A percentile compares a stretch with the other conserved stretches of the same genome.
These are phyloP conservation scores for Alisma plantagoaquatica DNA, from an alignment of 106 monocot genomes.

Conservation along the genomic window DNA sequence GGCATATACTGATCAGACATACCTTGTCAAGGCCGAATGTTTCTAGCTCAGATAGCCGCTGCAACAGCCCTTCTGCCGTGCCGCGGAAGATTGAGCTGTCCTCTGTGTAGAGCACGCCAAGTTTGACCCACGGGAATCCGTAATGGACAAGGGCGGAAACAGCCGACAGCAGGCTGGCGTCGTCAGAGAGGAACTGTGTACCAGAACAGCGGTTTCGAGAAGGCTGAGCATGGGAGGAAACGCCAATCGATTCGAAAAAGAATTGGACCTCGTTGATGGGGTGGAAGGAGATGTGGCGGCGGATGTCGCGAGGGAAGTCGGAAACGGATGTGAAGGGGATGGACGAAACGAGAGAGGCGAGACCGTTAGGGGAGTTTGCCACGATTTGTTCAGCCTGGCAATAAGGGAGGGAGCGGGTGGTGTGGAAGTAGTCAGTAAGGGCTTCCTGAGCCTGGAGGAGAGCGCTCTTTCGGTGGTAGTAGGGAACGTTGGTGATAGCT, in stretches of 20 bases:
- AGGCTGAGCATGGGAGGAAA: background rate
- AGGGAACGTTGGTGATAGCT: constrained; percentile 22
- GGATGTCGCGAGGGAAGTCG: constrained; percentile 33
- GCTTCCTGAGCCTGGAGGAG: constrained; percentile 38
- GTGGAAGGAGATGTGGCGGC: constrained; percentile 49
- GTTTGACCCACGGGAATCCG: constrained; percentile 54
- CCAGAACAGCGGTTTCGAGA: background rate
- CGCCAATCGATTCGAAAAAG: constrained; percentile 83
- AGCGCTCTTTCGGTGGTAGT: constrained; percentile 32
- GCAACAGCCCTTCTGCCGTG: constrained; percentile 9
- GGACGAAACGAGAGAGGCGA: constrained; percentile 37
- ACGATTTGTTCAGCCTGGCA: constrained; percentile 62
- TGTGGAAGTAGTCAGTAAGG: constrained; percentile 77
- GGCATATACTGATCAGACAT: constrained; percentile 51
- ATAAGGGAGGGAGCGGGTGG: constrained; percentile 62
- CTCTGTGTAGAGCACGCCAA: constrained; percentile 42
- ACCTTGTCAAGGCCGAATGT: constrained; percentile 21
- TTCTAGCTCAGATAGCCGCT: constrained; percentile 25
- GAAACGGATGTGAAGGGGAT: constrained; percentile 23
- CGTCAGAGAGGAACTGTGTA: constrained; percentile 71
- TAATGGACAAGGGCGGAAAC: constrained; percentile 37
- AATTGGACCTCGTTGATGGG: constrained; percentile 83
- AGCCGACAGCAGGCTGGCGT: constrained; percentile 30
- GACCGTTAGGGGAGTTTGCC: constrained; percentile 51
- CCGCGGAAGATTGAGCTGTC: constrained; percentile 18